Percentiles rank a stretch among this genome's conserved stretches.
Conservation (phyloP, 306 rosid species). For the Biancaea sappan region DNA sequence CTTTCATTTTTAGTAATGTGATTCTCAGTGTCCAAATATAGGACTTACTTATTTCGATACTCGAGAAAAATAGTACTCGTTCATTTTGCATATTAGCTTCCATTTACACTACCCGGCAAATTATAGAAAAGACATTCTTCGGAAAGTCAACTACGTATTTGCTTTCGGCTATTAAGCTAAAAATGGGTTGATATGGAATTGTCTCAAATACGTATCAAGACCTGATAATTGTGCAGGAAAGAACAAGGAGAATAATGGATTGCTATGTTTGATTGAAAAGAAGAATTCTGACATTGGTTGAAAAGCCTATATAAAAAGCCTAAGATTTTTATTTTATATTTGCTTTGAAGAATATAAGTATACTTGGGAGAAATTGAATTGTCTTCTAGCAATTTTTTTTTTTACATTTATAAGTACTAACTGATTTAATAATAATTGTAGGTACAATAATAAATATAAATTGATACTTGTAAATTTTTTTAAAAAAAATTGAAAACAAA, state of each 20-base stretch:
- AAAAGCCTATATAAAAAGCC: too few species aligned
- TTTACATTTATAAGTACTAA: too few species aligned
- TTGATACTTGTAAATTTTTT: too few species aligned
- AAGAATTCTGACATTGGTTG: too few species aligned
- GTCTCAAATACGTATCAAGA: not conserved
- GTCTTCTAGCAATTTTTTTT: too few species aligned
- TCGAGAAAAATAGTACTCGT: not conserved
- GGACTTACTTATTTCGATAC: slow-evolving; percentile 13
- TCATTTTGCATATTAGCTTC: not conserved
- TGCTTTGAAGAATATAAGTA: too few species aligned
- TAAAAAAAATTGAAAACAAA: too few species aligned
- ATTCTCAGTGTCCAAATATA: slow-evolving; percentile 23
- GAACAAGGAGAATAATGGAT: not conserved
- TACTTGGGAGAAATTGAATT: too few species aligned
- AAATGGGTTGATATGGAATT: not conserved
- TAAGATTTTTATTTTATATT: too few species aligned
- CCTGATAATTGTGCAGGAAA: not conserved
- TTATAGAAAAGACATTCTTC: not conserved
- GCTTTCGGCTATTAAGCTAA: not conserved
- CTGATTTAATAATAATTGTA: too few species aligned
- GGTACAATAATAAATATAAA: too few species aligned
- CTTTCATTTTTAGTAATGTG: not conserved
- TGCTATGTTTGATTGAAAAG: too few species aligned
- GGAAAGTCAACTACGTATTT: not conserved
- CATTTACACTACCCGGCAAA: not conserved